A percentile compares a stretch with the other conserved stretches of the same genome.
phyloP scores from a whole-genome alignment of 768 basidiomycete species.

The Collybia mongolica region DNA sequence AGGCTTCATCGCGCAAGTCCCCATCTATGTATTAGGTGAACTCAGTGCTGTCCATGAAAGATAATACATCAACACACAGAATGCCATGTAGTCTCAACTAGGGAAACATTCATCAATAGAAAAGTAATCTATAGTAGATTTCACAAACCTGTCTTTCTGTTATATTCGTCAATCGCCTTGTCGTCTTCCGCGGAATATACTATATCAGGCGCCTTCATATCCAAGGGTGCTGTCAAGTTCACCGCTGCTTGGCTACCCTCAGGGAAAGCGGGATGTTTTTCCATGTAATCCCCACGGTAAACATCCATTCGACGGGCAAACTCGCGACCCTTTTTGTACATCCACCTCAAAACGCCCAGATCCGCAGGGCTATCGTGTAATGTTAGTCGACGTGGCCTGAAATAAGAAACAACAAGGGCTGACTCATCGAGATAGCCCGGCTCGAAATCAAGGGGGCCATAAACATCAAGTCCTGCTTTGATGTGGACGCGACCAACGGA shows the following conservation, averaged over 20 bases:
- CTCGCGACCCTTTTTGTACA: conserved; percentile 57
- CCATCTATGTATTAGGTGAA: conserved; percentile 38
- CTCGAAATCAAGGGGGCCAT: conserved; percentile 43
- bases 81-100: conserved; percentile 46
- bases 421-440: conserved; percentile 44
- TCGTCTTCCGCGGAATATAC: conserved; percentile 40
- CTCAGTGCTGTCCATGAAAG: background rate
- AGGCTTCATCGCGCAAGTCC: conserved; percentile 70
- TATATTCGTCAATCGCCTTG: conserved; percentile 37
- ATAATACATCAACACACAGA: conserved; percentile 27
- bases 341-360: conserved; percentile 44
- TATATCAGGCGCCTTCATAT: conserved; percentile 32
- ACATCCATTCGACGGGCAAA: conserved; percentile 49
- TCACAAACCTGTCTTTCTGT: conserved; percentile 29
- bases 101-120: background rate
- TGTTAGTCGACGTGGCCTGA: background rate
- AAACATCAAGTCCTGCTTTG: conserved; percentile 34
- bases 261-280: conserved; percentile 36
- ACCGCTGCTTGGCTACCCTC: conserved; percentile 28
- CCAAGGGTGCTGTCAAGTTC: conserved; percentile 26
- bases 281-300: conserved; percentile 36
- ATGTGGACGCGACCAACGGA: conserved; percentile 51
- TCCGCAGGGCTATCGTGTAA: conserved; percentile 33
- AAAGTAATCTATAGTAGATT: no score
- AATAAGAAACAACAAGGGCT: background rate